Evolutionary conservation across 2,329 filamentous ascomycete species (phyloP), one percentile per base, ranked within the genome.

Genomic region (Chaetothyriales sp.): DNA sequence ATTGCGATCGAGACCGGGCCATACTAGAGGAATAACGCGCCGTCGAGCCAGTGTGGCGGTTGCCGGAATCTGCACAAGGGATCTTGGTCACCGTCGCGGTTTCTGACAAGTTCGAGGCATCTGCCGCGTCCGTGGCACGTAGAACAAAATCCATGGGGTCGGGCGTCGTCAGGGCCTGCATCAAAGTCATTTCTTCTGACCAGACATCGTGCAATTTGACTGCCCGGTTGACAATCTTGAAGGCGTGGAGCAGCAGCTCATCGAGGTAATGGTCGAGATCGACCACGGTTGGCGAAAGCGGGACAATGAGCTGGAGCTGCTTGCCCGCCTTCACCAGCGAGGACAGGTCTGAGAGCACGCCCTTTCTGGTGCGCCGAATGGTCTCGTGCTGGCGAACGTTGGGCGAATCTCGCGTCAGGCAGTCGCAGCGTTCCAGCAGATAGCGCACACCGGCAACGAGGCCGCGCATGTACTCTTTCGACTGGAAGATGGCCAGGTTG

Each of bases 371-470:
- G 53, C 83, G 80, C 45, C 89, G 80, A 18, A 98, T 72, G 32
- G 73, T 76, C 43, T 92, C 84, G 61, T 87, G 85, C 49, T 79
- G 75, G 61, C 85, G 79, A 10, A 98, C 80, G 25, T 86, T 74
- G 2, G 74, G 64, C 0, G 87, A 83, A 59, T 96, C 89, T 60
- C 88, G 76, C 43, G 84, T 94, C 32, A 96, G 70, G 64, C 90
- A 96, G 59, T 89, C 77, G 15, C 88, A 90, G 61, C 81, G 83
- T 73, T 96, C 89, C 66, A 98, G 67, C 43, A 98, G 76, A 68
- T 84, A 89, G 46, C 92, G 80, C 51, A 96, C 90, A 28, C 92
- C 92, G 7, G 88, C 89, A 61, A 96, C 93, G 63, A 95, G 83
- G 20, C 86, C 87, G 67, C 88, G 83, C 75, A 95, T 90, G 64